A percentile compares a stretch with the other conserved stretches of the same genome.
Evolutionary conservation across 2,329 filamentous ascomycete species (phyloP).

Genomic region (Massarina eburnea): DNA sequence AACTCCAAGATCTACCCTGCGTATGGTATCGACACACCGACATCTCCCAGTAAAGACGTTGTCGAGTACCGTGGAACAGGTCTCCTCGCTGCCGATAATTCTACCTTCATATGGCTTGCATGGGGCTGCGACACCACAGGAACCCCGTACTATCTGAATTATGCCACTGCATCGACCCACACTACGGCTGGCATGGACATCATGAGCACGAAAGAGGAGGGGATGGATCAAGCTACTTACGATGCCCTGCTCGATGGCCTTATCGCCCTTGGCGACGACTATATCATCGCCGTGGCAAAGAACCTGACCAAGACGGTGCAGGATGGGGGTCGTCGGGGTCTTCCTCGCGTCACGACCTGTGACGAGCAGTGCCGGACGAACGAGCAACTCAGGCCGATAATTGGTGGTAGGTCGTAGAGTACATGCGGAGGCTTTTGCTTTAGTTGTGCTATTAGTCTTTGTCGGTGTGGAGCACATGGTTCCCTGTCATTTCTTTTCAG

Average conservation of each 20-base stretch:
- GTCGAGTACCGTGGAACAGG: conserved; percentile 15
- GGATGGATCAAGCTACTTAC: conserved; percentile 11
- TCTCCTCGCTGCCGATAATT: conserved; percentile 13
- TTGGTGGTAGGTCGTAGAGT: too few species aligned
- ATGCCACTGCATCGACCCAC: conserved; percentile 12
- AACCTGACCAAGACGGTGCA: conserved; percentile 8
- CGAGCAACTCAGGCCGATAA: conserved; percentile 5
- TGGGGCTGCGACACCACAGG: conserved; percentile 19
- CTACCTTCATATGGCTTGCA: conserved; percentile 13
- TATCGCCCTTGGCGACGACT: conserved; percentile 7
- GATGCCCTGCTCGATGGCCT: conserved; percentile 5
- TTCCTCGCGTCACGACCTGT: conserved; percentile 11
- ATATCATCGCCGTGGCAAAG: conserved; percentile 8
- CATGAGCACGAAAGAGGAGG: conserved; percentile 12
- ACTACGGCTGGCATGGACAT: conserved; percentile 19
- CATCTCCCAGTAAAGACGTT: neutral
- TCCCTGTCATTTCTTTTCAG: too few species aligned
- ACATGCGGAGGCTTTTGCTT: too few species aligned
- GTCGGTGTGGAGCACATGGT: too few species aligned
- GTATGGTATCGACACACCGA: conserved; percentile 18
- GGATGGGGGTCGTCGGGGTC: conserved; percentile 11
- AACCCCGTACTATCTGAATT: conserved; percentile 13
- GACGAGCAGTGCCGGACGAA: conserved; percentile 20
- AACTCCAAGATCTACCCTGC: conserved; percentile 15
- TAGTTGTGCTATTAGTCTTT: too few species aligned